Conservation (phyloP, 805 yeast species). For the Candida nitratophila region DNA sequence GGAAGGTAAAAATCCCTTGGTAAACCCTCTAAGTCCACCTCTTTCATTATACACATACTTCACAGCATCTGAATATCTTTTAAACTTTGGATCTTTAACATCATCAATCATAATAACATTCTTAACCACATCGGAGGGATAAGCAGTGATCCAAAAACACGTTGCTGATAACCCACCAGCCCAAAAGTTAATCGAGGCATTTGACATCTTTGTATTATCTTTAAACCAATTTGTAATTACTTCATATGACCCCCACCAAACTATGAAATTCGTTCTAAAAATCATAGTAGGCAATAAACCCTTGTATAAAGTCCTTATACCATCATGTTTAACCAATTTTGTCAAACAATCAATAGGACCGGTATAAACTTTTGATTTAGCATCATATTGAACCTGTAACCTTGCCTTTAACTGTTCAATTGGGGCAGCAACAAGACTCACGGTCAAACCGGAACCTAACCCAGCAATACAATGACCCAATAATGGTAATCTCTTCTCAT, state of each 20-base stretch:
- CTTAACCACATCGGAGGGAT: constrained; percentile 84
- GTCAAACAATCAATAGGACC: constrained; percentile 78
- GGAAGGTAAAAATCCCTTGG: constrained; percentile 75
- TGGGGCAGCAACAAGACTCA: constrained; percentile 93
- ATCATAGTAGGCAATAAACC: constrained; percentile 84
- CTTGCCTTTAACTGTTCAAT: constrained; percentile 86
- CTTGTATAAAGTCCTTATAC: constrained; percentile 67
- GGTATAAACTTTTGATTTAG: constrained; percentile 52
- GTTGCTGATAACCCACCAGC: constrained; percentile 85
- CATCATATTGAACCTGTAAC: constrained; percentile 84
- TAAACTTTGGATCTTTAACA: constrained; percentile 64
- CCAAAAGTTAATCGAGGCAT: constrained; percentile 79
- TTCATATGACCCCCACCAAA: constrained; percentile 95
- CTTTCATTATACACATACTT: constrained; percentile 52
- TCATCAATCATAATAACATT: constrained; percentile 79
- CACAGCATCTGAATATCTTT: constrained; percentile 67
- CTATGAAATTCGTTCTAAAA: constrained; percentile 78
- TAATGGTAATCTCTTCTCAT: constrained; percentile 61
- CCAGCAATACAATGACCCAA: constrained; percentile 71
- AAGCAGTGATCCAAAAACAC: constrained; percentile 84
- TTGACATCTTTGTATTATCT: constrained; percentile 55
- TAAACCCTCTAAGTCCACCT: constrained; percentile 64
- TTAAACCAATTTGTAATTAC: constrained; percentile 64
- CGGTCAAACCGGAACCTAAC: constrained; percentile 86
- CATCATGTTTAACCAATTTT: constrained; percentile 51